These are phyloP conservation scores for Monosporascus ibericus DNA, from an alignment of 2,329 filamentous ascomycete genomes.

Conservation along the genomic window DNA sequence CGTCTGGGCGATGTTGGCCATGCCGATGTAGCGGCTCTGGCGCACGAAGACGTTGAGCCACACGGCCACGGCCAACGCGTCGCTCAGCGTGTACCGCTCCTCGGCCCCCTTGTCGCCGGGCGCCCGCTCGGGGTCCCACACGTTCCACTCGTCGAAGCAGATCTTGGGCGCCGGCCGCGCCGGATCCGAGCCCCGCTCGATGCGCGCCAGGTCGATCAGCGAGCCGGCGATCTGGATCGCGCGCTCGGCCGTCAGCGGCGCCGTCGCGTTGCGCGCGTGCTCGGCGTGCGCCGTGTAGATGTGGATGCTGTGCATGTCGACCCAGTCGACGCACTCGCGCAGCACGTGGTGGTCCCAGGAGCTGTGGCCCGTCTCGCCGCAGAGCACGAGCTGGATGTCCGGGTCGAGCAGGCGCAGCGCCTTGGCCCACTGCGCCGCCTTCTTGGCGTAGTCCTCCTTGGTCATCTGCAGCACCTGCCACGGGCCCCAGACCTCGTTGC, in stretches of 20 bases:
- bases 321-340: constrained; percentile 59
- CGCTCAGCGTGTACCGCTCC: constrained; percentile 67
- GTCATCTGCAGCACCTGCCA: constrained; percentile 65
- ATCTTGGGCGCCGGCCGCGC: constrained; percentile 60
- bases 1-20: constrained; percentile 73
- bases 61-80: constrained; percentile 67
- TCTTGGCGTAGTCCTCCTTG: constrained; percentile 63
- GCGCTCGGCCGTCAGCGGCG: constrained; percentile 64
- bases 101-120: constrained; percentile 68
- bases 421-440: constrained; percentile 67
- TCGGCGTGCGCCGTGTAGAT: constrained; percentile 57
- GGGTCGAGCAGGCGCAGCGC: constrained; percentile 68
- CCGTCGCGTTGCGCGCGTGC: constrained; percentile 48
- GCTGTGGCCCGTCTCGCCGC: constrained; percentile 62
- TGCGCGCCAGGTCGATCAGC: constrained; percentile 67
- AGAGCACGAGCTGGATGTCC: constrained; percentile 63
- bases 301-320: constrained; percentile 79
- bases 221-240: constrained; percentile 64
- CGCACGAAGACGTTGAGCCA: constrained; percentile 74
- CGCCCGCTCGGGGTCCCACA: constrained; percentile 69
- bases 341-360: constrained; percentile 71
- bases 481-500: constrained; percentile 66
- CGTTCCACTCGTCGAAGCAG: constrained; percentile 83
- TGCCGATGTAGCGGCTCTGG: constrained; percentile 64
- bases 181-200: constrained; percentile 58